These are phyloP conservation scores for Pseudopyricularia javanii DNA, from an alignment of 2,329 filamentous ascomycete genomes.

Conservation along the genomic window DNA sequence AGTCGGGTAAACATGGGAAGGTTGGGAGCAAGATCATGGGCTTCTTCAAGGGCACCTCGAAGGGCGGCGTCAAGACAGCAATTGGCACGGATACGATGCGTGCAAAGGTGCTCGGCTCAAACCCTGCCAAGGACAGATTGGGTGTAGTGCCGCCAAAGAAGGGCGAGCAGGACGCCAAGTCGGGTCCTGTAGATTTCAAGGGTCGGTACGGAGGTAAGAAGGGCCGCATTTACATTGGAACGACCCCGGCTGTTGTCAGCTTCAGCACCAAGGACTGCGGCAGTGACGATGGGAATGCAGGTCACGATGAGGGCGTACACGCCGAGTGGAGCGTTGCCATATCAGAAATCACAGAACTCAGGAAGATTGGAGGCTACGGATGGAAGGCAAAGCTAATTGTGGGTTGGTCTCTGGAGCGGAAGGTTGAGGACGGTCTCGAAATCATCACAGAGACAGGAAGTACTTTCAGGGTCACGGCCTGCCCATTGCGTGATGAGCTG, in stretches of 20 bases:
- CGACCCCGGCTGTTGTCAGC: conserved; percentile 54
- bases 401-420: conserved; percentile 62
- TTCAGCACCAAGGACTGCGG: conserved; percentile 38
- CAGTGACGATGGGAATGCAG: neutral
- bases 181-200: conserved; percentile 67
- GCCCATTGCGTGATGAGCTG: conserved; percentile 61
- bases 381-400: conserved; percentile 80
- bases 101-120: conserved; percentile 46
- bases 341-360: conserved; percentile 58
- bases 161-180: conserved; percentile 26
- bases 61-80: conserved; percentile 59
- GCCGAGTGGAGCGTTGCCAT: conserved; percentile 61
- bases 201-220: conserved; percentile 58
- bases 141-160: conserved; percentile 47
- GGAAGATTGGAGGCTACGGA: conserved; percentile 68
- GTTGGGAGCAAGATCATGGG: conserved; percentile 37
- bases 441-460: conserved; percentile 46
- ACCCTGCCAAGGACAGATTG: conserved; percentile 56
- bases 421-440: conserved; percentile 65
- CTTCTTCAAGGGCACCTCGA: conserved; percentile 58
- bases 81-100: conserved; percentile 60
- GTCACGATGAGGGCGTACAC: conserved; percentile 41
- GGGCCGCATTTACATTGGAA: conserved; percentile 60
- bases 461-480: conserved; percentile 53
- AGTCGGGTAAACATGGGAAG: conserved; percentile 22